Base-by-base conservation (phyloP, 2,329 filamentous ascomycete genomes). In the Colletotrichum brevisporum region DNA sequence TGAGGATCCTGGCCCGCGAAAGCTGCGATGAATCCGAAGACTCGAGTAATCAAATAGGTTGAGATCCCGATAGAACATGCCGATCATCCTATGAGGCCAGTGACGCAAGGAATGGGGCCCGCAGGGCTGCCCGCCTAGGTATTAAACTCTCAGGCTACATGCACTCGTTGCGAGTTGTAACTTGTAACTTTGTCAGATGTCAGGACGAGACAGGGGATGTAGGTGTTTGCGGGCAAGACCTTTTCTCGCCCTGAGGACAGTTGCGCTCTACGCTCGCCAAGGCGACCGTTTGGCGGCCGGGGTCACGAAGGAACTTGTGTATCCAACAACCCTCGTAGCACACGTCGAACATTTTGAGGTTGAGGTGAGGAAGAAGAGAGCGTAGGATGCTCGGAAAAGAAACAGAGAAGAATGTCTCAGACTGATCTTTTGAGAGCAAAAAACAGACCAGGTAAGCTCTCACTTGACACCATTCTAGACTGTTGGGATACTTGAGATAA, bases 141-240 rank as follows among this genome's bases (percentile, higher is more conserved):
- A 43, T 45, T 61, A 53, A 16, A 57, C 55, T 69, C 62, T 51
- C 52, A 18, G 43, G 62, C 55, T 66, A 66, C 62, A 69, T 66
- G 24, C 27, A 45, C 31, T 60, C 43, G 55, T 66, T 69, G 62
- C 55, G 62, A 51, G 9, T 43, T 39, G n/a, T 45, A 66, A 60
- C 50, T 43, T 39, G n/a, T 45, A 66, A 60, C 50, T 55, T 51
- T 69, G 43, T 69, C 55, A 60, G 43, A 60, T 56, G 61, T 60
- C 66, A 66, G 62, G 54, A 45, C n/a, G 16, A 56, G 27, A 65
- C 55, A 24, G 53, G 31, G 54, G 55, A 67, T 26, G 52, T 43
- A 39, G 52, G 8, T 45, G 53, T 47, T 51, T 58, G 65, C 59
- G 45, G 67, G 67, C 63, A 53, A 54, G 57, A 51, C 39, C 16